Base-by-base conservation (phyloP, 2,329 filamentous ascomycete genomes). In the Fusarium sp. region DNA sequence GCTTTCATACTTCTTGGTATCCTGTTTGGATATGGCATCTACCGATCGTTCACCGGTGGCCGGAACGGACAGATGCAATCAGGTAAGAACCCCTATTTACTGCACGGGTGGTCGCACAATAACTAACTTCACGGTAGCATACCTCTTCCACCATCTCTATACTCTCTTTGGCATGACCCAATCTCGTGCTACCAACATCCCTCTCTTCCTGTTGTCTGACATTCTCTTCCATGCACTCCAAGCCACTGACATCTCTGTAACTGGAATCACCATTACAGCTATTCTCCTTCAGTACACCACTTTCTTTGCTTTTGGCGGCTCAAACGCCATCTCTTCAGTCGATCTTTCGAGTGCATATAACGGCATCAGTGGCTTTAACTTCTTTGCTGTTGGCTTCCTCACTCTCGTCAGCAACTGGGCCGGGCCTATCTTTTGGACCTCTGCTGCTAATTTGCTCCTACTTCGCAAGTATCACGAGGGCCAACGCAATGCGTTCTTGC, bases 261-360 rank as follows among this genome's bases (percentile, higher is more conserved):
- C 85, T 27, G 89, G 94, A 74, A 84, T 92, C 47, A 90, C 90
- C 7, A 88, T 90, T 12, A 91, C 92, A 0, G 89, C 88, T 11
- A 83, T 98, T 34, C 87, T 98, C 34, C 84, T 97, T 43, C 91
- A 97, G 72, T 91, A 95, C 81, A 85, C 89, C 38, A 90, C 91
- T 54, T 99, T 97, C 85, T 99, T 98, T 78, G 91, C 93, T 30
- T 89, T 94, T 68, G 96, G 95, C 25, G 94, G 94, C 77, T 93
- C 93, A 49, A 99, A 99, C 79, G 92, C 96, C 43, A 97, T 99
- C 72, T 97, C 95, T 15, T 95, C 92, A n/a, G 89, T 99, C 74
- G 95, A 98, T 77, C 87, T 99, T 22, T 97, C 94, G 8, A 97
- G 91, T 77, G 95, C 95, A 0, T 99, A 99, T 82, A 99, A 99